Conservation (phyloP, 2,329 filamentous ascomycete species). For the Cercospora sp. region DNA sequence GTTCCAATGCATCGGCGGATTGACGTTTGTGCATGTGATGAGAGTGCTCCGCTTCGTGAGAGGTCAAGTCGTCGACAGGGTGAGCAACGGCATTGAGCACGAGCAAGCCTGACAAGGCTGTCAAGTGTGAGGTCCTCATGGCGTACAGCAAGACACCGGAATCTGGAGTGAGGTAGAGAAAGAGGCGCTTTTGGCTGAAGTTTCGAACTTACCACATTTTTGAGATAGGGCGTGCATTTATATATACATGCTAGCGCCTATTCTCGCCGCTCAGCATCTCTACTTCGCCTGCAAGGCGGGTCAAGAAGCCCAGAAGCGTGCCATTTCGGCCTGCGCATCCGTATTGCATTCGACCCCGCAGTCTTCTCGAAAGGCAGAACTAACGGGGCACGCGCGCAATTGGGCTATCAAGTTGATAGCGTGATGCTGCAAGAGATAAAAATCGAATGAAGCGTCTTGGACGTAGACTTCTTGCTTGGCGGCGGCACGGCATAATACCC, state of each 20-base stretch:
- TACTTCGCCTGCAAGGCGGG: neutral
- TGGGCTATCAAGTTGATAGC: neutral
- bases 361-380: neutral
- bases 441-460: neutral
- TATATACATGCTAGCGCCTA: neutral
- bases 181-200: neutral
- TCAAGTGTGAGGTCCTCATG: slow-evolving; percentile 14
- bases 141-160: neutral
- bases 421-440: neutral
- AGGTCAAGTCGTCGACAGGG: slow-evolving; percentile 13
- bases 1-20: slow-evolving; percentile 9
- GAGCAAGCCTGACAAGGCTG: slow-evolving; percentile 16
- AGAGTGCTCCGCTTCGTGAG: neutral
- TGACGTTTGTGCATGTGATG: slow-evolving; percentile 14
- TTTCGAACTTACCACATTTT: neutral
- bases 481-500: neutral
- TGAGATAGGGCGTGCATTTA: neutral
- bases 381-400: neutral
- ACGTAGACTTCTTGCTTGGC: neutral
- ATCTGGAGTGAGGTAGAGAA: neutral
- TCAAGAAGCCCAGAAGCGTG: neutral
- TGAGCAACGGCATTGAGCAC: slow-evolving; percentile 12
- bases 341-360: neutral
- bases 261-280: neutral
- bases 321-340: neutral